Evolutionary conservation across 164 flowering plant species (phyloP).

Genomic region (Cinnamomum chago): DNA sequence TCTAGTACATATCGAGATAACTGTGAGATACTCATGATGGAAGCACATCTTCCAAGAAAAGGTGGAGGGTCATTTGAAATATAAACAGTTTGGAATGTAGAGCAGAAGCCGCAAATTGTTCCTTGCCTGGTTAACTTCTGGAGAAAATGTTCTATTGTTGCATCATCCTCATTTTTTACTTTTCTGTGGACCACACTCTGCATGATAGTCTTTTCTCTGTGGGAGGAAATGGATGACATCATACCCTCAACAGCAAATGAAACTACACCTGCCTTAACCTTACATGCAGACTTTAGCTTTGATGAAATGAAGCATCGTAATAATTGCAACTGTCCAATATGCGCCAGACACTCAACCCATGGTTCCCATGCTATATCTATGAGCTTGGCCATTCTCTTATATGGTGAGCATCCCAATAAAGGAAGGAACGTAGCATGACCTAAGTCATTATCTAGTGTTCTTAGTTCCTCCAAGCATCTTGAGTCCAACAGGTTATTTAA

Average conservation of each 20-base stretch:
- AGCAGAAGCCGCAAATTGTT: slow-evolving; percentile 19
- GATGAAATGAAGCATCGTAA: slow-evolving; percentile 17
- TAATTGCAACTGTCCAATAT: slow-evolving; percentile 30
- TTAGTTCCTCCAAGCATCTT: slow-evolving; percentile 18
- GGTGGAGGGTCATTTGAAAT: slow-evolving; percentile 16
- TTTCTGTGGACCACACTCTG: not conserved
- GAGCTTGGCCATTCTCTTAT: slow-evolving; percentile 22
- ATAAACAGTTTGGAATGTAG: slow-evolving; percentile 15
- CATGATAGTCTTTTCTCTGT: slow-evolving; percentile 5
- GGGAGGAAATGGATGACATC: slow-evolving; percentile 13
- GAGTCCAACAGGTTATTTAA: slow-evolving; percentile 21
- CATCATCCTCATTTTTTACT: slow-evolving; percentile 5
- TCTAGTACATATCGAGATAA: slow-evolving; percentile 23
- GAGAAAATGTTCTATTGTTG: slow-evolving; percentile 6
- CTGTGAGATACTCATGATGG: slow-evolving; percentile 22
- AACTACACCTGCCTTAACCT: slow-evolving; percentile 24
- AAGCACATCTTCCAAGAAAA: slow-evolving; percentile 18
- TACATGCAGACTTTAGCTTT: slow-evolving; percentile 27
- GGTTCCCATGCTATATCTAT: slow-evolving; percentile 22
- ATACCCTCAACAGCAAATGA: slow-evolving; percentile 23
- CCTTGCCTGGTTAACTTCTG: slow-evolving; percentile 18
- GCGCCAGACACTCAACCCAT: slow-evolving; percentile 23
- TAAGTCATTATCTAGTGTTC: slow-evolving; percentile 17
- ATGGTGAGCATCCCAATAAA: slow-evolving; percentile 19
- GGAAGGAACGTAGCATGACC: slow-evolving; percentile 25